Conservation (phyloP, 129 eudicot genomes). For the Pulicaria dysenterica region DNA sequence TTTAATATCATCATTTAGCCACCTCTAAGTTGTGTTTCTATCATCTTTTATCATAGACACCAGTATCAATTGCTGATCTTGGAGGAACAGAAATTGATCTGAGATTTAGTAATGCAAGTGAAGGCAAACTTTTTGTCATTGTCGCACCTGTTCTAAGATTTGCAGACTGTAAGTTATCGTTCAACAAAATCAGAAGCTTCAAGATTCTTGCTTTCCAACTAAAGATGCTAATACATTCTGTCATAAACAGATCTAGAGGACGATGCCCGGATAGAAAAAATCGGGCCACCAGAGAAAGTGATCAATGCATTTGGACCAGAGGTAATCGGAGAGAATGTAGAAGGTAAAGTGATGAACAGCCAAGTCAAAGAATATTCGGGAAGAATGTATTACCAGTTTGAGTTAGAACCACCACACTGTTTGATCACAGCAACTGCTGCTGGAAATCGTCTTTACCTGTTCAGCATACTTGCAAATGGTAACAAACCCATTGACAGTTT, state of each 20-base stretch:
- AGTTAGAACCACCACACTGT: slow-evolving; percentile 92
- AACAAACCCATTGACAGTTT: slow-evolving; percentile 7
- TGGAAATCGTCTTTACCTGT: slow-evolving; percentile 87
- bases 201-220: neutral
- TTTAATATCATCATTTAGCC: neutral
- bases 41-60: slow-evolving; percentile 52
- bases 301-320: slow-evolving; percentile 93
- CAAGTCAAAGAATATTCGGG: slow-evolving; percentile 73
- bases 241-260: slow-evolving; percentile 69
- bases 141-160: slow-evolving; percentile 97
- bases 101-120: slow-evolving; percentile 68
- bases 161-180: slow-evolving; percentile 64
- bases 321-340: slow-evolving; percentile 89
- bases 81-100: slow-evolving; percentile 97
- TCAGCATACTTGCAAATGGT: slow-evolving; percentile 84
- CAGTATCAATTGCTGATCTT: slow-evolving; percentile 95
- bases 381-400: slow-evolving; percentile 85
- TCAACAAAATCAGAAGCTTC: neutral
- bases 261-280: slow-evolving; percentile 68
- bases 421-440: slow-evolving; percentile 94
- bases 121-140: slow-evolving; percentile 72
- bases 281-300: slow-evolving; percentile 86
- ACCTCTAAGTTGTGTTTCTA: neutral
- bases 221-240: neutral
- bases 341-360: slow-evolving; percentile 81